Evolutionary conservation across 495 filamentous ascomycete species (phyloP).

Genomic region (Podospora sp.): DNA sequence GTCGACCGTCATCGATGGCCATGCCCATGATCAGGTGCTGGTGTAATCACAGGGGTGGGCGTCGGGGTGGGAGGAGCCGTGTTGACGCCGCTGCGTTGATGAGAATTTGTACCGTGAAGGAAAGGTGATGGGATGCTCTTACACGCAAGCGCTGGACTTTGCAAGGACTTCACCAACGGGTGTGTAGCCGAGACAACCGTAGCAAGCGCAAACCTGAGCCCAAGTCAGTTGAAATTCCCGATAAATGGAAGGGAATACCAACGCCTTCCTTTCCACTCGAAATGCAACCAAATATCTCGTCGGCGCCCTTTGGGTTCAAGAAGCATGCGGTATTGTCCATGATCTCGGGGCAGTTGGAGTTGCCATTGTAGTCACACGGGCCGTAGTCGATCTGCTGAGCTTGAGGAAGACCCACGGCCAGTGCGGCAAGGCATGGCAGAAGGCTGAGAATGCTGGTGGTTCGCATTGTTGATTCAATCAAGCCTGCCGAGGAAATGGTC

Average conservation of each 20-base stretch:
- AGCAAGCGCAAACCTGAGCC: conserved; percentile 29
- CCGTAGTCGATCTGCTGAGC: conserved; percentile 23
- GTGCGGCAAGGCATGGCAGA: too few species aligned
- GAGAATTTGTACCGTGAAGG: too few species aligned
- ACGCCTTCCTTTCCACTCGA: conserved; percentile 23
- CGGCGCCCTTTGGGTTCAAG: conserved; percentile 19
- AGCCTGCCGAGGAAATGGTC: too few species aligned
- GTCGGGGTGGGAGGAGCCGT: too few species aligned
- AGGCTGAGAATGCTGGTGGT: too few species aligned
- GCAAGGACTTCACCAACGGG: conserved; percentile 23
- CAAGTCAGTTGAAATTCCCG: too few species aligned
- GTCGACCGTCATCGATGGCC: too few species aligned
- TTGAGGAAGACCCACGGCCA: too few species aligned
- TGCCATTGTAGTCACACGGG: conserved; percentile 29
- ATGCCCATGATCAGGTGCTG: too few species aligned
- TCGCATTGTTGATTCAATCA: too few species aligned
- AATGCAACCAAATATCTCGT: conserved; percentile 21
- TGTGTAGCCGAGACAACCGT: conserved; percentile 27
- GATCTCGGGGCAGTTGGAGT: conserved; percentile 29
- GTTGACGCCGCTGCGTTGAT: conserved; percentile 5
- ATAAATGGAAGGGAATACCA: neutral
- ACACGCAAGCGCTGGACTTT: conserved; percentile 28
- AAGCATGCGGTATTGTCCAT: conserved; percentile 36
- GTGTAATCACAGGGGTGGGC: too few species aligned
- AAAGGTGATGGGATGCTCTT: too few species aligned